Base-by-base conservation (phyloP, 2,329 filamentous ascomycete species). In the Exophiala phaeomuriformis region DNA sequence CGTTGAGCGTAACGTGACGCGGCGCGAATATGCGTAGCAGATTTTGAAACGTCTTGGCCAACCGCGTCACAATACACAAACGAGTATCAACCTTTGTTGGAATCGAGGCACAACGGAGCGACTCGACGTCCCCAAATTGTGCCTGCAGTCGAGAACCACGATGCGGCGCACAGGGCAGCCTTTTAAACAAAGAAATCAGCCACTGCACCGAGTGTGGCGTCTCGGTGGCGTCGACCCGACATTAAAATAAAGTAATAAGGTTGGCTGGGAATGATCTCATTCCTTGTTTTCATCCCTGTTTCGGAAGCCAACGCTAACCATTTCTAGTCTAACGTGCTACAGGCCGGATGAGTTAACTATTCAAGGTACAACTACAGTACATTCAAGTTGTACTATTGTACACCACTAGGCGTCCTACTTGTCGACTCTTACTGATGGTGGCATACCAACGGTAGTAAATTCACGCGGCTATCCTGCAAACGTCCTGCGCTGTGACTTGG, bases 61-160 rank as follows among this genome's bases (percentile, higher is more conserved):
- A 28, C 12, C 12, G 19, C 27, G 42, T 8, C 51, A n/a, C 9
- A 31, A 32, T 42, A n/a, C 44, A 31, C n/a, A 27, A 42, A 31
- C 28, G 42, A 27, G 4, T 32, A 33, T n/a, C 19, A 36, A 47
- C 12, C 46, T 19, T 19, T 35, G 29, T 40, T 45, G 55, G 52
- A 40, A 50, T 36, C 43, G 52, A 58, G 56, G 55, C 56, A 58
- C 56, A 31, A 49, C 53, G 56, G 56, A 49, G 56, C 53, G 56
- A 53, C 48, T 37, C 49, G 50, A 56, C 53, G 47, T 51, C 44
- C 19, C 50, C 28, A 45, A 43, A 35, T 47, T 49, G 56, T 58
- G 56, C 40, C 56, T 58, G 50, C 49, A 50, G 41, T 31, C 48
- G 52, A 44, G 41, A 51, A 49, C 8, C 45, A 39, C 46, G 42